Conservation (phyloP, 768 basidiomycete genomes). For the Termitomyces sp. region DNA sequence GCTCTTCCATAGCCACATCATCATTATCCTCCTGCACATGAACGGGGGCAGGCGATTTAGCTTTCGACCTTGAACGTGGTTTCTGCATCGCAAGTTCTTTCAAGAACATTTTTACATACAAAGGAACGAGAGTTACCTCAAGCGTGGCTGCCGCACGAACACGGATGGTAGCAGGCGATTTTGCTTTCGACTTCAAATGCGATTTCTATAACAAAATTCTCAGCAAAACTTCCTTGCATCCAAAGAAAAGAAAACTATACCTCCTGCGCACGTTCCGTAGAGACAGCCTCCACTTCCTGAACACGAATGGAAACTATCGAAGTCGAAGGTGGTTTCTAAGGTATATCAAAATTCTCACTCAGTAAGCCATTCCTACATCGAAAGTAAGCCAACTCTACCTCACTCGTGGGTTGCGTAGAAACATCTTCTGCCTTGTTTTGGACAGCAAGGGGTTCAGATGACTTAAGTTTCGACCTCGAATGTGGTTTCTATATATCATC, state of each 20-base stretch:
- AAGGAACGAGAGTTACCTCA: not conserved
- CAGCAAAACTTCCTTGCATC: not conserved
- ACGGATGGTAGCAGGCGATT: not conserved
- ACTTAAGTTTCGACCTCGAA: not conserved
- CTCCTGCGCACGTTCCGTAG: not conserved
- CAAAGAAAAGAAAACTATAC: not conserved
- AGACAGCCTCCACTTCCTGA: not conserved
- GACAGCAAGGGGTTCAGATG: not conserved
- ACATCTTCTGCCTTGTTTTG: not conserved
- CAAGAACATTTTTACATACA: not conserved
- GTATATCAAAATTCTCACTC: not conserved
- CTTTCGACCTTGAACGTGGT: not conserved
- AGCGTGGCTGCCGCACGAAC: not conserved
- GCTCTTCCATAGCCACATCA: not conserved
- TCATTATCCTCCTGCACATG: not conserved
- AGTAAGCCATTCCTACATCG: too few species aligned
- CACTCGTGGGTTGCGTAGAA: too few species aligned
- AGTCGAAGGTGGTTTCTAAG: not conserved
- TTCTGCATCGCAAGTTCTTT: not conserved
- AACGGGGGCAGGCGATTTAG: not conserved
- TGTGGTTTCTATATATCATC: not conserved
- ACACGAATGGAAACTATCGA: not conserved
- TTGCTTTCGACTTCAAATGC: not conserved
- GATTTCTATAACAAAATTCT: not conserved
- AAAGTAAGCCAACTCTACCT: not conserved